Evolutionary conservation across 176 grass and related monocot species (phyloP).

Genomic region (Oryza meridionalis): DNA sequence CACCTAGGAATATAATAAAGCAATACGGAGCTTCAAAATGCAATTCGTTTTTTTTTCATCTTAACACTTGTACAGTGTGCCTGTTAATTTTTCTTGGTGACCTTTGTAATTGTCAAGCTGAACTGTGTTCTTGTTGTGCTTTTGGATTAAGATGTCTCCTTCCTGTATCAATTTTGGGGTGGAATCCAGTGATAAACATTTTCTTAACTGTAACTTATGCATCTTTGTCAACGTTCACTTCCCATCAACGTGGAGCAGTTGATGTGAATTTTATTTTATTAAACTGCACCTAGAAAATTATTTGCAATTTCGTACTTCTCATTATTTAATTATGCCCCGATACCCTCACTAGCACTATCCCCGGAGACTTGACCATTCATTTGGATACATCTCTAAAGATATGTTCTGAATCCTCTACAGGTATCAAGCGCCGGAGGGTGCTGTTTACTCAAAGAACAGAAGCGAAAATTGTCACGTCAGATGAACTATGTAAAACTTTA

Average conservation of each 20-base stretch:
- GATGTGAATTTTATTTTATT: background rate
- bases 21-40: background rate
- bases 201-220: background rate
- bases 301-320: background rate
- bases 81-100: constrained; percentile 13
- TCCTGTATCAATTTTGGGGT: background rate
- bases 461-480: background rate
- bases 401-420: constrained; percentile 33
- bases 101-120: background rate
- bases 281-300: background rate
- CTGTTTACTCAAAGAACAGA: background rate
- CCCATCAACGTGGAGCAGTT: background rate
- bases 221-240: background rate
- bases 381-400: constrained; percentile 25
- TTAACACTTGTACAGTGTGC: background rate
- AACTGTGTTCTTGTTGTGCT: background rate
- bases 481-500: constrained; percentile 29
- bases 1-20: background rate
- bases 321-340: background rate
- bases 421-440: background rate
- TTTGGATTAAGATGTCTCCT: background rate
- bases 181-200: background rate
- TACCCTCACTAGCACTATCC: background rate
- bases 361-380: background rate
- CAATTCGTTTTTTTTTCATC: background rate